Evolutionary conservation across 352 stramenopile genomes (phyloP).

Genomic region (Globisporangium perplexum): DNA sequence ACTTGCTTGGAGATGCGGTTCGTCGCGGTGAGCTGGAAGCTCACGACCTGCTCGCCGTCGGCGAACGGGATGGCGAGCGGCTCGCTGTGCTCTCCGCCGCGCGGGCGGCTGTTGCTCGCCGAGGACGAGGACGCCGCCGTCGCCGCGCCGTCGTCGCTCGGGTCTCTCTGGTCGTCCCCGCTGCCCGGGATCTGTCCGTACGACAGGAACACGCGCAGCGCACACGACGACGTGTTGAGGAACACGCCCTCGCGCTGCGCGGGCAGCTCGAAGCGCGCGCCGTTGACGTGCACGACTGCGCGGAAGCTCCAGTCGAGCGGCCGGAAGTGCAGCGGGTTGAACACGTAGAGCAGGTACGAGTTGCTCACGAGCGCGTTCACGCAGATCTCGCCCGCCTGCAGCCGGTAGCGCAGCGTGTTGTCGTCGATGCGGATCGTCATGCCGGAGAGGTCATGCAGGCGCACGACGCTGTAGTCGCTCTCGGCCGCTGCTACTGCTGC

Average conservation of each 20-base stretch:
- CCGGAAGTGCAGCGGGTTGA: slow-evolving; percentile 78
- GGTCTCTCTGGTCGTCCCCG: not conserved
- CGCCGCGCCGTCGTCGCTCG: not conserved
- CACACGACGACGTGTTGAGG: slow-evolving; percentile 63
- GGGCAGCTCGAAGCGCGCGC: slow-evolving; percentile 37
- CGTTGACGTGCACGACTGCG: slow-evolving; percentile 54
- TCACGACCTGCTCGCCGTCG: slow-evolving; percentile 46
- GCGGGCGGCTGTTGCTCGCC: slow-evolving; percentile 14
- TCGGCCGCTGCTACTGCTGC: not conserved
- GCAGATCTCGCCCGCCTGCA: slow-evolving; percentile 50
- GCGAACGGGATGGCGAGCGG: slow-evolving; percentile 61
- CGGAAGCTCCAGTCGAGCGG: slow-evolving; percentile 82
- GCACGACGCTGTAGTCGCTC: slow-evolving; percentile 34
- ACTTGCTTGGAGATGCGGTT: slow-evolving; percentile 69
- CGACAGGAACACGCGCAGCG: slow-evolving; percentile 77
- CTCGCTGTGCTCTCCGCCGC: slow-evolving; percentile 47
- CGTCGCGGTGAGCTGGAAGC: slow-evolving; percentile 61
- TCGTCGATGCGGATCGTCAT: slow-evolving; percentile 86
- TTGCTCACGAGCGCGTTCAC: slow-evolving; percentile 83
- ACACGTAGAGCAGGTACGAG: slow-evolving; percentile 84
- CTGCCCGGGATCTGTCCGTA: slow-evolving; percentile 68
- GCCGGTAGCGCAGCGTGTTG: slow-evolving; percentile 74
- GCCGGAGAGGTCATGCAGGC: slow-evolving; percentile 77
- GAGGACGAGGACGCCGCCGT: slow-evolving; percentile 6
- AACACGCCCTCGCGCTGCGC: slow-evolving; percentile 76